Conservation (phyloP, 23 red algal species). For the Gracilaria gracilis region DNA sequence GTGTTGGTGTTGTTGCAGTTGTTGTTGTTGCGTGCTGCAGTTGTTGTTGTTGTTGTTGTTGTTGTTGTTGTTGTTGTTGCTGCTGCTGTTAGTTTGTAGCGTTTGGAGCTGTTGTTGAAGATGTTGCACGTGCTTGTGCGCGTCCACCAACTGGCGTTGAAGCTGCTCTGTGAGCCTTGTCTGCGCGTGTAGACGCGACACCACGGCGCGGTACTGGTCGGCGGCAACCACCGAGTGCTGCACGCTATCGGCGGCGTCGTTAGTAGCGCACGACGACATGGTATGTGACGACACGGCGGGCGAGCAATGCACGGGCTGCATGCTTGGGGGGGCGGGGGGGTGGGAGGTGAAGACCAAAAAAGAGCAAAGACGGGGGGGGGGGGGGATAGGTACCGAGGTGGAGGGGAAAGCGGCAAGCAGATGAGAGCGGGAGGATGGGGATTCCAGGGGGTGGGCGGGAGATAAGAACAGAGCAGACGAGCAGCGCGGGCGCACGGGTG, state of each 20-base stretch:
- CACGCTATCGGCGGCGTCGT: not conserved
- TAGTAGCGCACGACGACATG: not conserved
- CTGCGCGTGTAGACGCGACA: slow-evolving; percentile 22
- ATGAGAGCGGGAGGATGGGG: not conserved
- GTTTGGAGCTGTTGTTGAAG: slow-evolving; percentile 22
- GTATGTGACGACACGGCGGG: not conserved
- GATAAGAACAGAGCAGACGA: not conserved
- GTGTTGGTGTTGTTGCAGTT: not conserved
- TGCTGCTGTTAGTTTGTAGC: not conserved
- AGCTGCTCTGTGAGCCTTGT: not conserved
- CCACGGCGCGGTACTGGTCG: slow-evolving; percentile 23
- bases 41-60: not conserved
- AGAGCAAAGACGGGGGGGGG: not conserved
- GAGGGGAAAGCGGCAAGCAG: not conserved
- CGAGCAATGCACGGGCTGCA: not conserved
- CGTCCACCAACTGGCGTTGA: slow-evolving; percentile 25
- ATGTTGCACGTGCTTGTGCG: slow-evolving; percentile 9
- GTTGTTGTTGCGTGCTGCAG: not conserved
- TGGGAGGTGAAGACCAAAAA: not conserved
- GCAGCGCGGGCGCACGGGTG: not conserved
- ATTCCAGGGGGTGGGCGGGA: not conserved
- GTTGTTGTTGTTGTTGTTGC: not conserved
- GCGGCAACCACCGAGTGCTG: not conserved
- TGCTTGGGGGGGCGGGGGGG: not conserved
- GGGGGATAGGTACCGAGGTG: not conserved